Evolutionary conservation across 768 basidiomycete genomes (phyloP).

Genomic region (Lactarius hatsudake): DNA sequence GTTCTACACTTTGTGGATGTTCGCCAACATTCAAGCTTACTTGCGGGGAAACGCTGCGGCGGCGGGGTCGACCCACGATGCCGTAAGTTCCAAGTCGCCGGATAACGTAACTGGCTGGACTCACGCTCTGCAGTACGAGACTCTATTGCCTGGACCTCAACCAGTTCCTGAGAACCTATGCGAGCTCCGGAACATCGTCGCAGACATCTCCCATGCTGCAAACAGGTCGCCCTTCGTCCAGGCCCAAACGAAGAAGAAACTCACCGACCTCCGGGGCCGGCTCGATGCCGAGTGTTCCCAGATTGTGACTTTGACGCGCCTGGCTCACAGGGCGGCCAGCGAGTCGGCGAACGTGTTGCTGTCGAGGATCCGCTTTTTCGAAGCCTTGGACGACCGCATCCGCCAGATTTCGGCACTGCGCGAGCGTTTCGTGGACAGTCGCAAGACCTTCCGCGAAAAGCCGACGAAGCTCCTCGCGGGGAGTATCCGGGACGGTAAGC

Average conservation of each 20-base stretch:
- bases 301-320: neutral
- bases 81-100: neutral
- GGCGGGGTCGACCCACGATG: neutral
- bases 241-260: neutral
- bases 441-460: neutral
- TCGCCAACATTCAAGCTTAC: neutral
- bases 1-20: neutral
- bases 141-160: neutral
- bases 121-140: neutral
- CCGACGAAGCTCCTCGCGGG: conserved; percentile 1
- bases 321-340: conserved; percentile 1
- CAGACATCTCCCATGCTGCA: neutral
- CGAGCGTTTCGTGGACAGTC: conserved; percentile 10
- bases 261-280: conserved; percentile 1
- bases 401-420: conserved; percentile 3
- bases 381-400: conserved; percentile 2
- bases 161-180: conserved; percentile 5
- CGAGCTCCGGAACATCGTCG: conserved; percentile 6
- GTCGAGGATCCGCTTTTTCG: conserved; percentile 14
- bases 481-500: conserved; percentile 7
- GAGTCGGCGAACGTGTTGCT: conserved; percentile 10
- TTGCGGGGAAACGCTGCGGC: neutral
- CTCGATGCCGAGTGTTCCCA: conserved; percentile 17
- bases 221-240: neutral
- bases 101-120: neutral